These are phyloP conservation scores for Uncinocarpus reesii DNA, from an alignment of 2,329 filamentous ascomycete species.

Conservation along the genomic window DNA sequence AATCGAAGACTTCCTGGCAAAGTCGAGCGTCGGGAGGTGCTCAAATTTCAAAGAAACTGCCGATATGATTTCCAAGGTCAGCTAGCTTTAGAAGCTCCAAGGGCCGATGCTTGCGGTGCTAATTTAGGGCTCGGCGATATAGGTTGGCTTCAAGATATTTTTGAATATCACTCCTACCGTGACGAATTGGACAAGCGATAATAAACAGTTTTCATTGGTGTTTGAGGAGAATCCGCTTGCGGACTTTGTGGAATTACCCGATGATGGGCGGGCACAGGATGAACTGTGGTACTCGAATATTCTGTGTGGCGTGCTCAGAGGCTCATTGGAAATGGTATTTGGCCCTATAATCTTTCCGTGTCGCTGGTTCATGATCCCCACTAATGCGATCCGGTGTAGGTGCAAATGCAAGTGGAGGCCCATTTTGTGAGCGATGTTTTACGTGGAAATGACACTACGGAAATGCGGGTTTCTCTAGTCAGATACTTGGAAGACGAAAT, in stretches of 20 bases:
- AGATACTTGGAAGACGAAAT: constrained; percentile 96
- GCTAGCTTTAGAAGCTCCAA: no score
- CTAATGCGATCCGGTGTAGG: constrained; percentile 34
- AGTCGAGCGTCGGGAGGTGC: constrained; percentile 81
- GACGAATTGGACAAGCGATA: constrained; percentile 92
- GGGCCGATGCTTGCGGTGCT: no score
- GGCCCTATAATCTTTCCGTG: constrained; percentile 11
- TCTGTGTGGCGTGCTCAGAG: constrained; percentile 80
- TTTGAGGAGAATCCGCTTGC: constrained; percentile 96
- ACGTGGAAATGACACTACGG: constrained; percentile 87
- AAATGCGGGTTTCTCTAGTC: constrained; percentile 87
- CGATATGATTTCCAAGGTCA: constrained; percentile 87
- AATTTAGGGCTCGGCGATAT: no score
- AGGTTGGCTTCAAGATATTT: constrained; percentile 99
- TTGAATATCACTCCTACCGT: constrained; percentile 90
- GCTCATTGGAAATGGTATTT: constrained; percentile 83
- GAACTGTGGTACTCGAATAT: constrained; percentile 99
- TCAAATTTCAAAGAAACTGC: constrained; percentile 90
- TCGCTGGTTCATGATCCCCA: neutral
- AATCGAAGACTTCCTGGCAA: constrained; percentile 96
- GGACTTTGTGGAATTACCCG: constrained; percentile 93
- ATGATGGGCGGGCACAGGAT: constrained; percentile 89
- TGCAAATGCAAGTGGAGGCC: constrained; percentile 95
- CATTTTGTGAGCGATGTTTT: constrained; percentile 92
- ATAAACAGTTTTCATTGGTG: constrained; percentile 88